These are phyloP conservation scores for Saprolegnia diclina DNA, from an alignment of 352 stramenopile genomes.

Conservation along the genomic window DNA sequence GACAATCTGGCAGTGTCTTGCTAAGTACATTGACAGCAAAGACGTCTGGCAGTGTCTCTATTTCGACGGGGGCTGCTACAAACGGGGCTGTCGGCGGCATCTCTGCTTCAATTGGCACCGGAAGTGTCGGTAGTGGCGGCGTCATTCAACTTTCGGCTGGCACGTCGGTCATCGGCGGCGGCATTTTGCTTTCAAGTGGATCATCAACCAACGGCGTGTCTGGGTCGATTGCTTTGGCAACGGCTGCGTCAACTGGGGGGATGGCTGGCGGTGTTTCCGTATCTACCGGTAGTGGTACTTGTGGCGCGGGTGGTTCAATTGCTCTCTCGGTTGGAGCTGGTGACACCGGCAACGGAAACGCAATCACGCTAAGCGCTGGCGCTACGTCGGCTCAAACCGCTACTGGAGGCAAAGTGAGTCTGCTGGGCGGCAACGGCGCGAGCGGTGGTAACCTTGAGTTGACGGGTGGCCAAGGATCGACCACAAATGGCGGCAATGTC, in stretches of 20 bases:
- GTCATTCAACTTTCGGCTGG: conserved; percentile 10
- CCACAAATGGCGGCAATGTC: conserved; percentile 28
- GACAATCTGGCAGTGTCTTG: no score
- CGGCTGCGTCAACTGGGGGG: conserved; percentile 13
- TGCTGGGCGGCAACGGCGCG: conserved; percentile 32
- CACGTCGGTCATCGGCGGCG: conserved; percentile 27
- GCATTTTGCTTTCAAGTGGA: conserved; percentile 17
- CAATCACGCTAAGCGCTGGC: conserved; percentile 30
- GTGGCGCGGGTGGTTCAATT: conserved; percentile 15
- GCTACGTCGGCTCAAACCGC: conserved; percentile 32
- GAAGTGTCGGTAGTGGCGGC: conserved; percentile 16
- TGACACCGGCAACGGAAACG: conserved; percentile 20
- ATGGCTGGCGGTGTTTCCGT: conserved; percentile 35
- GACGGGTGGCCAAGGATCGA: conserved; percentile 27
- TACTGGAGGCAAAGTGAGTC: conserved; percentile 32
- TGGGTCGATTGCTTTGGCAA: conserved; percentile 29
- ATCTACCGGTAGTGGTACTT: conserved; percentile 30
- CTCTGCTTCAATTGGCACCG: conserved; percentile 24
- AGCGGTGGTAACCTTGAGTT: conserved; percentile 33
- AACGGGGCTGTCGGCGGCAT: conserved; percentile 32
- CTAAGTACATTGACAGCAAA: conserved; percentile 20
- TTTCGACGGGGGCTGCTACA: conserved; percentile 29
- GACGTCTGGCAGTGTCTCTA: conserved; percentile 32
- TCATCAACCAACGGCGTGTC: conserved; percentile 8
- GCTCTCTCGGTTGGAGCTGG: conserved; percentile 7